These are phyloP conservation scores for Lactifluus hygrophoroides DNA, from an alignment of 768 basidiomycete species.

Conservation along the genomic window DNA sequence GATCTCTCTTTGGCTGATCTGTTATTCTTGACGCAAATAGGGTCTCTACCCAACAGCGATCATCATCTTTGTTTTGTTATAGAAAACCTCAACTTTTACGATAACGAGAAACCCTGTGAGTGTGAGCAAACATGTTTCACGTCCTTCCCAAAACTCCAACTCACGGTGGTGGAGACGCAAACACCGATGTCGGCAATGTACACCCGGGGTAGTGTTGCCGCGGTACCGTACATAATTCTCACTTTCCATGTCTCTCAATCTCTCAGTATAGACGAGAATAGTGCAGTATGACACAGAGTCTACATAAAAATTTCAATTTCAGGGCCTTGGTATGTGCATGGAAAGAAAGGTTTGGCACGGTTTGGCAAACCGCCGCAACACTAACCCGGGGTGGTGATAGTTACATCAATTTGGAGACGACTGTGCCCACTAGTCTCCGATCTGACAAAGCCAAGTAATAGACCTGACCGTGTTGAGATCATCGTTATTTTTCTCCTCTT, in stretches of 20 bases:
- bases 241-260: too few relatives aligned
- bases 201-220: too few relatives aligned
- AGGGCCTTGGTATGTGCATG: too few relatives aligned
- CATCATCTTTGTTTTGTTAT: constrained; percentile 7
- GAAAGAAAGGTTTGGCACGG: too few relatives aligned
- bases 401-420: background rate
- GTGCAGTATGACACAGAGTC: too few relatives aligned
- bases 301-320: too few relatives aligned
- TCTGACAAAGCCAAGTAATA: background rate
- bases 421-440: background rate
- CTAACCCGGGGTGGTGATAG: background rate
- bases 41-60: constrained; percentile 7
- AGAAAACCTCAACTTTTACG: constrained; percentile 1
- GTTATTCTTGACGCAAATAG: background rate
- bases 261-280: too few relatives aligned
- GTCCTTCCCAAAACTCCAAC: background rate
- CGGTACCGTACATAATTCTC: too few relatives aligned
- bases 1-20: background rate
- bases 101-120: background rate
- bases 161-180: background rate
- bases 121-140: background rate
- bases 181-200: background rate
- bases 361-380: too few relatives aligned
- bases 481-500: too few relatives aligned
- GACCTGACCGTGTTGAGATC: too few relatives aligned